Conservation (phyloP, 805 yeast species). For the Metschnikowia noctiluminum region DNA sequence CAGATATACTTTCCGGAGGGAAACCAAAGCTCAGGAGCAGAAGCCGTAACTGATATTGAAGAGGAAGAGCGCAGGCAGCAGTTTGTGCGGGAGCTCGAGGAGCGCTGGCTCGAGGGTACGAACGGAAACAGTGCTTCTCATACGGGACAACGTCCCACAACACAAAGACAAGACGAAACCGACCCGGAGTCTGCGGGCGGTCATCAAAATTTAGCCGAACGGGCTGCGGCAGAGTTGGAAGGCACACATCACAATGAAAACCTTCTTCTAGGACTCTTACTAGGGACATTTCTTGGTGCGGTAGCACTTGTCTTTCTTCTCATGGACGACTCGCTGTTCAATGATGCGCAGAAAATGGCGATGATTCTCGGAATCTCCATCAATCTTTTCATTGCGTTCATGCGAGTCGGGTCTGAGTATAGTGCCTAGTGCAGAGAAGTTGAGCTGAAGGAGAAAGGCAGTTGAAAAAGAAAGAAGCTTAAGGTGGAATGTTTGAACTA, state of each 20-base stretch:
- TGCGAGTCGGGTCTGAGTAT: constrained; percentile 33
- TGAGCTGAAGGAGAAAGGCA: too few relatives aligned
- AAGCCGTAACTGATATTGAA: constrained; percentile 35
- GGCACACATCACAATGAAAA: constrained; percentile 51
- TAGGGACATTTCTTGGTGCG: constrained; percentile 77
- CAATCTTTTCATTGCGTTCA: constrained; percentile 64
- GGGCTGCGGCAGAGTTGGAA: constrained; percentile 28
- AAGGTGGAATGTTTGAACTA: too few relatives aligned
- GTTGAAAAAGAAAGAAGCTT: too few relatives aligned
- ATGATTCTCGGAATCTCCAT: constrained; percentile 67
- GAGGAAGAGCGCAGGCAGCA: constrained; percentile 40
- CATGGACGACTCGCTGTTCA: constrained; percentile 58
- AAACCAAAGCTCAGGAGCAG: constrained; percentile 15
- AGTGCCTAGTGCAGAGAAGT: constrained; percentile 1
- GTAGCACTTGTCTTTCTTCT: constrained; percentile 57
- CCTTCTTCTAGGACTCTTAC: constrained; percentile 61
- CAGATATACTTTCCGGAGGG: constrained; percentile 54
- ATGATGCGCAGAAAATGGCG: constrained; percentile 62
- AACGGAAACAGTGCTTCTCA: constrained; percentile 38
- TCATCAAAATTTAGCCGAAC: constrained; percentile 8
- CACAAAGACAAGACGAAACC: neutral
- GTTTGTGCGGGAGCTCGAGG: constrained; percentile 65
- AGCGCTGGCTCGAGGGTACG: constrained; percentile 83
- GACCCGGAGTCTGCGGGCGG: neutral
- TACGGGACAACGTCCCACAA: too few relatives aligned